These are phyloP conservation scores for Trypethelium eluteriae DNA, from an alignment of 495 filamentous ascomycete genomes.

Conservation along the genomic window DNA sequence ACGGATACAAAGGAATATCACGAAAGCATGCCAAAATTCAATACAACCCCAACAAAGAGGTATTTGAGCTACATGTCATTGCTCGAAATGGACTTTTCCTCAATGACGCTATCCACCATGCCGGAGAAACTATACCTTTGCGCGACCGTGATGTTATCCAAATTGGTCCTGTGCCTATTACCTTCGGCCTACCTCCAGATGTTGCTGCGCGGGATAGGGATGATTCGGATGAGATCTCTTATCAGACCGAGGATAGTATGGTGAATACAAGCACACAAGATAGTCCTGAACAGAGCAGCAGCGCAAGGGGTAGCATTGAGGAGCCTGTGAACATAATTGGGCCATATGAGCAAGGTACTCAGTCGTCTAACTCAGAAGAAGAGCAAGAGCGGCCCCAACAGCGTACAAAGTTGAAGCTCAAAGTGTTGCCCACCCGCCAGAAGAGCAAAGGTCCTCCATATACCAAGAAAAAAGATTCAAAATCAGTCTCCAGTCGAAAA, in stretches of 20 bases:
- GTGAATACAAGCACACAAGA: neutral
- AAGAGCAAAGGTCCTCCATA: constrained; percentile 19
- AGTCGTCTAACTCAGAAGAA: neutral
- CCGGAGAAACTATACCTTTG: constrained; percentile 55
- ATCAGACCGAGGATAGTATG: neutral
- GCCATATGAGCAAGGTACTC: constrained; percentile 10
- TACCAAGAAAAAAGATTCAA: constrained; percentile 1
- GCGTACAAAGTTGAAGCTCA: constrained; percentile 5
- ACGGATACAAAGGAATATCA: constrained; percentile 59
- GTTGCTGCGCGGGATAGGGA: constrained; percentile 16
- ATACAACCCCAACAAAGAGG: constrained; percentile 64
- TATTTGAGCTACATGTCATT: constrained; percentile 73
- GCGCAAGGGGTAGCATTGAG: neutral
- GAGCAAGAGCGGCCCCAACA: constrained; percentile 7
- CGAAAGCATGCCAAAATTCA: constrained; percentile 75
- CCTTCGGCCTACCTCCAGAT: constrained; percentile 56
- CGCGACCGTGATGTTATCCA: constrained; percentile 67
- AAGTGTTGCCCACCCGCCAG: constrained; percentile 14
- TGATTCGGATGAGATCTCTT: neutral
- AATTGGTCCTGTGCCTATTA: constrained; percentile 68
- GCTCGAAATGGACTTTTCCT: constrained; percentile 83
- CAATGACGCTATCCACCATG: constrained; percentile 60
- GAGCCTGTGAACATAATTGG: constrained; percentile 12
- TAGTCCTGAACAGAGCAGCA: neutral
- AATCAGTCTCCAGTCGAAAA: neutral